Evolutionary conservation across 495 filamentous ascomycete species (phyloP), one percentile per base, ranked within the genome.

Genomic region (Penicillium alfredii): DNA sequence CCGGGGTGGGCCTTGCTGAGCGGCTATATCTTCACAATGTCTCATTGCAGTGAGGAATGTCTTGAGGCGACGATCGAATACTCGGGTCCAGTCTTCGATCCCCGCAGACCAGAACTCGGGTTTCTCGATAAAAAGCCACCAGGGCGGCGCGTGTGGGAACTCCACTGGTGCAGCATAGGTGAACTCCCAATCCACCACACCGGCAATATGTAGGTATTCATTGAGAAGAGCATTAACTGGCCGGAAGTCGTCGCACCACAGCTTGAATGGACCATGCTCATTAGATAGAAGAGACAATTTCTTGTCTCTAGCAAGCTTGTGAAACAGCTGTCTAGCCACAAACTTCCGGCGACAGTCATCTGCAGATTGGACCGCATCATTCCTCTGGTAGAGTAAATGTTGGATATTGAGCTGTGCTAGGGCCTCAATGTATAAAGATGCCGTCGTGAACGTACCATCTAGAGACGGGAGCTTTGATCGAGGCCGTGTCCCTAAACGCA

Each of bases 301-400:
- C 30, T 53, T 50, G 17, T 60, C 50, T 10, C 38, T 53, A n/a
- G 53, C 58, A 22, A 66, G 41, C 30, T 41, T 49, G 21, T 51
- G 49, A 41, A 64, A 63, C 3, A 68, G 35, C 25, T 60, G 55
- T 37, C 65, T 64, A 9, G 63, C 62, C 3, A 65, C 51, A 35
- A 66, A 69, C 36, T 63, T 68, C 27, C 60, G 61, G 11, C 61
- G 51, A 35, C 52, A 61, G 40, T 70, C 67, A 21, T 68, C 56
- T 23, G 55, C 58, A 4, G 57, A 51, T 30, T 45, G 30, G 10
- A 63, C 52, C 9, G 58, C 35, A 33, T 69, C 61, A 39, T 69
- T 67, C 28, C 59, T 55, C 47, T 68, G 64, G 35, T 62, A 52
- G 3, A 51, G n/a, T 9, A 68, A 52, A 25, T 60, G 51, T 35